These are phyloP conservation scores for Penicillium lagena DNA, from an alignment of 495 filamentous ascomycete species.

Conservation along the genomic window DNA sequence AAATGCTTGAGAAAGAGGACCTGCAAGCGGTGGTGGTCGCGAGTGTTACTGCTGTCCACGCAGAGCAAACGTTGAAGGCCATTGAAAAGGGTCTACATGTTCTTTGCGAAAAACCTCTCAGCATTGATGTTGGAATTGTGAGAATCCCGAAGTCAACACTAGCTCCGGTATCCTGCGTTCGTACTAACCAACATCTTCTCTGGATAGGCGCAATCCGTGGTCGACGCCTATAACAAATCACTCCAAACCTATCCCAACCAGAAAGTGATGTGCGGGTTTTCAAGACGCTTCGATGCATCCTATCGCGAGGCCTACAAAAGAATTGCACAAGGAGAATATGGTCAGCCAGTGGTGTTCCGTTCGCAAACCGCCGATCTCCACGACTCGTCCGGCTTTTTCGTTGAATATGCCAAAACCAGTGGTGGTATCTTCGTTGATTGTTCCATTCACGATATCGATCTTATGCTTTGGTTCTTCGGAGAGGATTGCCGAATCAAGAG, in stretches of 20 bases:
- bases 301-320: constrained; percentile 46
- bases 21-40: constrained; percentile 43
- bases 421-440: constrained; percentile 57
- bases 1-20: constrained; percentile 43
- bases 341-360: constrained; percentile 43
- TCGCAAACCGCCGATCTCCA: constrained; percentile 52
- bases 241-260: constrained; percentile 34
- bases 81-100: constrained; percentile 42
- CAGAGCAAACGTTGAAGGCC: constrained; percentile 39
- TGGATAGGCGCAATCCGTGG: constrained; percentile 13
- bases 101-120: constrained; percentile 46
- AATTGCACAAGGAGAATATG: constrained; percentile 39
- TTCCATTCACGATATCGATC: constrained; percentile 52
- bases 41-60: constrained; percentile 34
- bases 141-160: neutral
- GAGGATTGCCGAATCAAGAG: constrained; percentile 36
- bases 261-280: constrained; percentile 54
- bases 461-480: constrained; percentile 51
- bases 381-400: constrained; percentile 47
- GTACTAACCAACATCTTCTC: neutral
- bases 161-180: constrained; percentile 1
- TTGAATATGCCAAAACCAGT: constrained; percentile 45
- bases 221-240: constrained; percentile 10
- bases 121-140: constrained; percentile 38
- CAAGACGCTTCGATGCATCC: constrained; percentile 47